phyloP scores from a whole-genome alignment of 2,329 filamentous ascomycete genomes.

The Hymenoscyphus occultus region DNA sequence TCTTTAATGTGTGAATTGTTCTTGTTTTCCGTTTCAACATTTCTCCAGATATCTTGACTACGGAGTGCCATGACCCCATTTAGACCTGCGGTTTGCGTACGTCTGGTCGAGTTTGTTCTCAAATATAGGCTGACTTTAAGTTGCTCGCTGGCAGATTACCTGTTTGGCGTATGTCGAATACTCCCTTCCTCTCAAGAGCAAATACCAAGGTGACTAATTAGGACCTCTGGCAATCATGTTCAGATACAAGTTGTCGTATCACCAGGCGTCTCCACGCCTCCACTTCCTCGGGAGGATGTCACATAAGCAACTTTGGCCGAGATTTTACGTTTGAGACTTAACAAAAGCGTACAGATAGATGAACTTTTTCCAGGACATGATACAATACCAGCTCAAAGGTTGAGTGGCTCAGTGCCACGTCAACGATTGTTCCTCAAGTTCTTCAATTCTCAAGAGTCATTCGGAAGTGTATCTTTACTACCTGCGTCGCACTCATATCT shows the following conservation, averaged over 20 bases:
- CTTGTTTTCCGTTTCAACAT: neutral
- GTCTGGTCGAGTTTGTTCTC: constrained; percentile 1
- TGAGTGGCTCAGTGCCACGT: neutral
- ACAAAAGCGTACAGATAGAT: neutral
- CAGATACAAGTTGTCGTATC: neutral
- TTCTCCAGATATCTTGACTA: neutral
- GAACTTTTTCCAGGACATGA: neutral
- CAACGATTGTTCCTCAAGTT: neutral
- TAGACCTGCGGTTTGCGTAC: neutral
- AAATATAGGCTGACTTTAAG: neutral
- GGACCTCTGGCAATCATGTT: neutral
- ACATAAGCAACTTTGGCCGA: constrained; percentile 1
- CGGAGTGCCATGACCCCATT: neutral
- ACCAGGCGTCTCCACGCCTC: neutral
- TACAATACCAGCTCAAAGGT: neutral
- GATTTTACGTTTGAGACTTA: neutral
- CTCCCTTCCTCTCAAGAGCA: neutral
- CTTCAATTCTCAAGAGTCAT: neutral
- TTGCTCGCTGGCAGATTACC: neutral
- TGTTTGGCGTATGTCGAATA: neutral
- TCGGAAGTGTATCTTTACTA: neutral
- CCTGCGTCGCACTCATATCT: neutral
- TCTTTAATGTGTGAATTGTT: neutral
- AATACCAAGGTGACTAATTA: neutral
- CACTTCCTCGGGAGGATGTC: constrained; percentile 2